Conservation (phyloP, 1,139 yeast species). For the Candida pseudocylindracea region DNA sequence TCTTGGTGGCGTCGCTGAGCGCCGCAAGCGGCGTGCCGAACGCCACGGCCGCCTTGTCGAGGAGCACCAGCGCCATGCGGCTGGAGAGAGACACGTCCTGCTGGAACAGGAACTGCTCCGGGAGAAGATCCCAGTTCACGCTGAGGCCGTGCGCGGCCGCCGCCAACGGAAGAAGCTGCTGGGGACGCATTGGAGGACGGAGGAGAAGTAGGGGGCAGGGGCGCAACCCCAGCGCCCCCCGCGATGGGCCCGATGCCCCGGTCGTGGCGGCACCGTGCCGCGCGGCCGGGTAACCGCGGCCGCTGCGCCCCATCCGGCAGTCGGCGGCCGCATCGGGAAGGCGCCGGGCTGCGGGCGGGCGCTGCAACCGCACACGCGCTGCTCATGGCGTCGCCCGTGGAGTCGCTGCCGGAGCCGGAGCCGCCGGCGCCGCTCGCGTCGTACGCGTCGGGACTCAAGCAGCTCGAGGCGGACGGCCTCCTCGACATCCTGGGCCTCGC, state of each 20-base stretch:
- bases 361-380: too few species aligned
- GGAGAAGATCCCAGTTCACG: not conserved
- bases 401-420: not conserved
- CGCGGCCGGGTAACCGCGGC: too few species aligned
- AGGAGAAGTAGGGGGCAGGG: too few species aligned
- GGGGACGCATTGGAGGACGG: too few species aligned
- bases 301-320: too few species aligned
- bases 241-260: too few species aligned
- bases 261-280: too few species aligned
- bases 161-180: too few species aligned
- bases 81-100: not conserved
- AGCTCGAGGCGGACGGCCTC: conserved; percentile 32
- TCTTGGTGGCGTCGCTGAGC: conserved; percentile 23
- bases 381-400: not conserved
- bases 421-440: conserved; percentile 17
- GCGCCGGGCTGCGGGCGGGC: too few species aligned
- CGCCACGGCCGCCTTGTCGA: not conserved
- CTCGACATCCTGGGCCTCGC: conserved; percentile 67
- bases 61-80: not conserved
- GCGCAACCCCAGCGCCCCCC: too few species aligned
- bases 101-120: not conserved
- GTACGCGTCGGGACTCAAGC: conserved; percentile 24
- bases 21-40: conserved; percentile 2
- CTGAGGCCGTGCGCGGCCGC: not conserved
- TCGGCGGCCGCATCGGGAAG: too few species aligned